Evolutionary conservation across 2,329 filamentous ascomycete species (phyloP), one percentile per base, ranked within the genome.

Genomic region (Aureobasidium sp.): DNA sequence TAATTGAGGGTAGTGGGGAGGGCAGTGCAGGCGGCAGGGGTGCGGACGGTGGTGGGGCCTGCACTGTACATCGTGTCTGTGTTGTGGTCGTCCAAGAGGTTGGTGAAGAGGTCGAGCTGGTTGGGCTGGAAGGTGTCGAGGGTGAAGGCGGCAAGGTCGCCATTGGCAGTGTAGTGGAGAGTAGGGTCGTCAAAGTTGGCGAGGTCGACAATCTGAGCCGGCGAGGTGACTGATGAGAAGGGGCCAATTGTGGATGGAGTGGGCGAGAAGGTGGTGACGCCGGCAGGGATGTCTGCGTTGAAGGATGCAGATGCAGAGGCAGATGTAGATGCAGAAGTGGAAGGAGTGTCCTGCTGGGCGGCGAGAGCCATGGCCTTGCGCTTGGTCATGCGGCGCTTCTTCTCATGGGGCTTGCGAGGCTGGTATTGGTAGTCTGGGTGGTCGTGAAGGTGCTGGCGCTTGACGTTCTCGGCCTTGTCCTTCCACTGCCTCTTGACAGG

Each of bases 351-450:
- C 15, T 57, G 53, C 29, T 60, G 46, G 21, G 57, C 57, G 4
- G 58, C 58, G 5, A 60, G 38, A 49, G 38, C 40, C 13, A 47
- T 45, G 38, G 49, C 40, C 58, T 60, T 60, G 49, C 58, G 58
- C 58, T 60, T 60, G 46, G 58, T 60, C 65, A 73, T 73, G 62
- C 77, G 73, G 60, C 74, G 73, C 68, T 77, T 78, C 67, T 74
- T 76, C 67, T 78, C 73, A 27, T 67, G 74, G 33, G 75, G 72
- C 67, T 77, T 77, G 63, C 77, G 74, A 57, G 77, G 76, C 57
- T 75, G 71, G 63, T 78, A 78, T 51, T 77, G 73, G 65, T 78
- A 79, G 49, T 74, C 69, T 6, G 76, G 76, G 64, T 77, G 69
- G 17, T 73, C 67, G 45, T 69, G 63, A 9, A 70, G 65, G 61